These are phyloP conservation scores for Amanita rubescens DNA, from an alignment of 768 basidiomycete genomes.

Conservation along the genomic window DNA sequence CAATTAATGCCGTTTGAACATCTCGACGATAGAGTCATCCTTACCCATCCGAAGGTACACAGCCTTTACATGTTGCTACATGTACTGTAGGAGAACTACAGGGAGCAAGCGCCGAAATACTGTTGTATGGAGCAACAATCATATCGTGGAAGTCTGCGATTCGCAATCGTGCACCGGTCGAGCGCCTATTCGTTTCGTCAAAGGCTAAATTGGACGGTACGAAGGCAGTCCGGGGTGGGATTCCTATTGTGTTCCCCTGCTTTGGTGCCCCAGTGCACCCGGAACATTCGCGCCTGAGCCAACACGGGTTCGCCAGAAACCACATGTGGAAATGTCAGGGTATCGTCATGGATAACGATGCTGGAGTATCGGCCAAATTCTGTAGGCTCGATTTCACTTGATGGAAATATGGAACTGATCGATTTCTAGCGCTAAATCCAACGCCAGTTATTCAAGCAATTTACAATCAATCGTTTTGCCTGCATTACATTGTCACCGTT, in stretches of 20 bases:
- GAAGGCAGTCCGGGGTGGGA: conserved; percentile 59
- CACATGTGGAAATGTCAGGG: conserved; percentile 63
- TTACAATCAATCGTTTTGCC: conserved; percentile 61
- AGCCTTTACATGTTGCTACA: not conserved
- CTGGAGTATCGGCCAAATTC: conserved; percentile 69
- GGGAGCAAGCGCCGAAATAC: conserved; percentile 60
- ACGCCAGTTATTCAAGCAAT: conserved; percentile 46
- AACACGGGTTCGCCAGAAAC: conserved; percentile 91
- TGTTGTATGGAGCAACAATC: conserved; percentile 81
- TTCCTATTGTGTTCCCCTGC: conserved; percentile 71
- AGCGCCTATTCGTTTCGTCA: conserved; percentile 76
- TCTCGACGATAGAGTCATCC: conserved; percentile 33
- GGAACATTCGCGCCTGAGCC: conserved; percentile 61
- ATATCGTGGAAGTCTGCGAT: conserved; percentile 73
- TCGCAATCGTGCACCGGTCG: conserved; percentile 31
- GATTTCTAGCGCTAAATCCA: conserved; percentile 50
- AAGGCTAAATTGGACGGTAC: conserved; percentile 76
- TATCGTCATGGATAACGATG: conserved; percentile 58
- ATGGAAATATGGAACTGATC: not conserved
- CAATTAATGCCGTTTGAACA: conserved; percentile 54
- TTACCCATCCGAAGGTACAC: conserved; percentile 58
- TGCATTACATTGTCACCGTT: conserved; percentile 79
- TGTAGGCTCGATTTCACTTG: conserved; percentile 37
- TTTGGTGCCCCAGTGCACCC: conserved; percentile 80
- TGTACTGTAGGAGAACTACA: conserved; percentile 17